Percentiles rank a stretch among this genome's conserved stretches.
Conservation (phyloP, 192 early-diverging fungal genomes). For the Haplosporangium gracile region DNA sequence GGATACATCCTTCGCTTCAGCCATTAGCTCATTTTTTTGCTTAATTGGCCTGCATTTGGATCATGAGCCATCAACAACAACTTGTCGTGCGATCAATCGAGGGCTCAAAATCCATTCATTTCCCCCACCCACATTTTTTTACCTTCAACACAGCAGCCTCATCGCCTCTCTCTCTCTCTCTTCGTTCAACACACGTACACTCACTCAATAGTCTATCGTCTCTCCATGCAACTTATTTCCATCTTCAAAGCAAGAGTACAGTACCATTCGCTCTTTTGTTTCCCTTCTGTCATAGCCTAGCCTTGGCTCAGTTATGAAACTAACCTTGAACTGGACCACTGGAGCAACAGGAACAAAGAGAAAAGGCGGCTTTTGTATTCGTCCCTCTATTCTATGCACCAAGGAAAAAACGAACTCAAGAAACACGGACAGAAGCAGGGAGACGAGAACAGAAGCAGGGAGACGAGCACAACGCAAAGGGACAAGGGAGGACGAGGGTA, state of each 20-base stretch:
- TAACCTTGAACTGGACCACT: background rate
- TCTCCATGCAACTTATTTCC: background rate
- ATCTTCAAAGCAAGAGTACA: background rate
- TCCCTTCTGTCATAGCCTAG: background rate
- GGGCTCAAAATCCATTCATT: background rate
- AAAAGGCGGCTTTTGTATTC: background rate
- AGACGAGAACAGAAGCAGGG: background rate
- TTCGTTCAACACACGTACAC: background rate
- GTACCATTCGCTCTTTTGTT: background rate
- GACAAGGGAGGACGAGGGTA: background rate
- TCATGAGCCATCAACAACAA: background rate
- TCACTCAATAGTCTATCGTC: background rate
- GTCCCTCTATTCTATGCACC: background rate
- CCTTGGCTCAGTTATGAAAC: background rate
- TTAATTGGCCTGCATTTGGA: background rate
- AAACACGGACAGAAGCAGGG: background rate
- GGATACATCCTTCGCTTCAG: too few species aligned
- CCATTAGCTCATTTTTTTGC: background rate
- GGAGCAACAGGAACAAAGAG: background rate
- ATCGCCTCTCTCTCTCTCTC: background rate
- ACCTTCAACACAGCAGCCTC: background rate
- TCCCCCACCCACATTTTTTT: background rate
- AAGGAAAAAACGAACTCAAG: background rate
- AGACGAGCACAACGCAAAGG: background rate
- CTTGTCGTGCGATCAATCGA: background rate